Conservation (phyloP, 2,329 filamentous ascomycete species). For the Pestalotiopsis sp. region DNA sequence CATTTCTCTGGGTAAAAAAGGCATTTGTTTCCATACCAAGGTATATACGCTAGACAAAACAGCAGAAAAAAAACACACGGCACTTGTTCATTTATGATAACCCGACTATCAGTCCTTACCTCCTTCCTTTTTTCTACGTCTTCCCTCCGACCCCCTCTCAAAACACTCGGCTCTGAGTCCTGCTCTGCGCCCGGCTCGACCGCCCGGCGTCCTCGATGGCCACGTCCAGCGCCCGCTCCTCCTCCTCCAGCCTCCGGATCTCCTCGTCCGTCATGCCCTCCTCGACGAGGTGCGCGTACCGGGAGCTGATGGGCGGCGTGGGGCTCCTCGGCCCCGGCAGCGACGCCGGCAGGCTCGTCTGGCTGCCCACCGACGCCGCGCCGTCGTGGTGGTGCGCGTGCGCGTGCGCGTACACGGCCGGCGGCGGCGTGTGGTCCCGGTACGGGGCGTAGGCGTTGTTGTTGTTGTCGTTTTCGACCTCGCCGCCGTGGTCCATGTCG, state of each 20-base stretch:
- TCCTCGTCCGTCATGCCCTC: conserved; percentile 64
- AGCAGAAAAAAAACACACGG: background rate
- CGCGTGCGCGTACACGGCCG: conserved; percentile 11
- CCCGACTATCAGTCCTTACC: background rate
- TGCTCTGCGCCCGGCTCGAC: conserved; percentile 12
- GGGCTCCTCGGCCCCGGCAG: conserved; percentile 9
- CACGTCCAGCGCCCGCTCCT: conserved; percentile 58
- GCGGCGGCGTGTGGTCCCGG: conserved; percentile 27
- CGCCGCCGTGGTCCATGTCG: background rate
- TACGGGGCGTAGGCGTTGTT: conserved; percentile 35
- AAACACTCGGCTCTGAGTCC: background rate
- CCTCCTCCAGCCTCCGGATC: conserved; percentile 57
- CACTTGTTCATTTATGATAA: background rate
- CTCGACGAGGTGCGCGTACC: conserved; percentile 57
- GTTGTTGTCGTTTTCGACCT: conserved; percentile 16
- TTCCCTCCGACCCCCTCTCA: background rate
- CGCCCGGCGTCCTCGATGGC: conserved; percentile 52
- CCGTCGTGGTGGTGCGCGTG: conserved; percentile 5
- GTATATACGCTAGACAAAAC: background rate
- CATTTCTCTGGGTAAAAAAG: too few species aligned
- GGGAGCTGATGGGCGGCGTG: conserved; percentile 32
- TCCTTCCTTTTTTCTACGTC: background rate
- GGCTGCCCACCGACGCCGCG: conserved; percentile 31
- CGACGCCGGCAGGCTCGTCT: conserved; percentile 12
- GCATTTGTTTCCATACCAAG: background rate